Evolutionary conservation across 75 land plant genomes (phyloP).

Genomic region (Larix kaempferi): DNA sequence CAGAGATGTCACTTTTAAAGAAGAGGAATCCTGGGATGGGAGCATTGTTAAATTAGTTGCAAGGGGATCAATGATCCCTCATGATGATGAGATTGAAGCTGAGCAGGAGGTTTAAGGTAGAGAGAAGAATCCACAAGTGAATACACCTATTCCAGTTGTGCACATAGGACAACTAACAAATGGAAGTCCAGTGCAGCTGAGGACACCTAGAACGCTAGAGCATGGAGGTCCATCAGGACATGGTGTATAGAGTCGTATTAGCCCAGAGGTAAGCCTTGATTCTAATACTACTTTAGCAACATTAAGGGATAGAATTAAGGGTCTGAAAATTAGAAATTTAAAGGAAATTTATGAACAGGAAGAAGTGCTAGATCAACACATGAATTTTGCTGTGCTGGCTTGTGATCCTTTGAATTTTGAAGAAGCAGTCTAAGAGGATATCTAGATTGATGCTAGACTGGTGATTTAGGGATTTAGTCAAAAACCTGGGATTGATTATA

Average conservation of each 20-base stretch:
- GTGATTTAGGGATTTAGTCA: too few species aligned
- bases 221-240: background rate
- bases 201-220: background rate
- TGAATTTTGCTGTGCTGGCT: too few species aligned
- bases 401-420: too few species aligned
- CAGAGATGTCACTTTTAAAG: background rate
- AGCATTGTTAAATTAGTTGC: background rate
- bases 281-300: too few species aligned
- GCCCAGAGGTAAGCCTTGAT: too few species aligned
- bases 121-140: background rate
- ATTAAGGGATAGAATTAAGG: background rate
- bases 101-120: background rate
- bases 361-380: too few species aligned
- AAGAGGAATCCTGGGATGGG: constrained; percentile 12
- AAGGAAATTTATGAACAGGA: too few species aligned
- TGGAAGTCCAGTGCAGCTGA: too few species aligned
- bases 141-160: background rate
- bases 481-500: too few species aligned
- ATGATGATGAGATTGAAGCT: background rate
- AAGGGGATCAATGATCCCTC: background rate
- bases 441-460: too few species aligned
- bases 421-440: too few species aligned
- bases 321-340: background rate
- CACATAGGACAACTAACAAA: background rate
- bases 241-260: too few species aligned